Evolutionary conservation across 108 stramenopile genomes (phyloP).

Genomic region (Halocafeteria seosinensis): DNA sequence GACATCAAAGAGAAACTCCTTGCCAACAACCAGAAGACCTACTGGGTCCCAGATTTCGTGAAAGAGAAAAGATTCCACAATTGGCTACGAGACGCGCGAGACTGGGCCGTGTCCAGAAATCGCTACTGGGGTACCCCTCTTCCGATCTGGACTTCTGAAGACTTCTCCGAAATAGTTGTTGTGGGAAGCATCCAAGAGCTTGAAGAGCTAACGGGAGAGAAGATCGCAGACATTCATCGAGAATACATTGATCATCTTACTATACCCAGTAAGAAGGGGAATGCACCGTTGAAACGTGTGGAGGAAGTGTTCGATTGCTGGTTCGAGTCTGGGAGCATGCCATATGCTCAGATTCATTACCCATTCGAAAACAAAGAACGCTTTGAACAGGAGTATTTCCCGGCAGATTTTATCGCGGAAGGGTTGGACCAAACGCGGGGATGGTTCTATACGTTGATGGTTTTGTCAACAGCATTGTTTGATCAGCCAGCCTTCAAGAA

Average conservation of each 20-base stretch:
- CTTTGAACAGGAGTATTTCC: conserved; percentile 79
- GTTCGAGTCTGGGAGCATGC: conserved; percentile 99
- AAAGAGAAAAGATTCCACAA: conserved; percentile 96
- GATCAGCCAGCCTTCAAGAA: conserved; percentile 95
- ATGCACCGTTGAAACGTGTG: conserved; percentile 60
- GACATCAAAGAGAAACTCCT: conserved; percentile 78
- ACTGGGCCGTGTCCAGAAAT: conserved; percentile 95
- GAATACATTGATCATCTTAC: conserved; percentile 77
- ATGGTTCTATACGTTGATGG: conserved; percentile 99
- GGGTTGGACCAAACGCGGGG: conserved; percentile 99
- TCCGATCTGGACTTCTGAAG: conserved; percentile 93
- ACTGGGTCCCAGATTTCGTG: conserved; percentile 75
- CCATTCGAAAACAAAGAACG: conserved; percentile 93
- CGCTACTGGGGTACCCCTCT: conserved; percentile 99
- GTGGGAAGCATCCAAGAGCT: conserved; percentile 83
- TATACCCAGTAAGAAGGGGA: conserved; percentile 83
- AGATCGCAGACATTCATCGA: conserved; percentile 75
- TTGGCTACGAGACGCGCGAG: conserved; percentile 86
- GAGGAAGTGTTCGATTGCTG: conserved; percentile 99
- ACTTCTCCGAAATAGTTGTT: conserved; percentile 72
- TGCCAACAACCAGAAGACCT: conserved; percentile 77
- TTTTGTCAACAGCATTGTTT: conserved; percentile 91
- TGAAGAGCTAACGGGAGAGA: conserved; percentile 49
- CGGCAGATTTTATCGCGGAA: conserved; percentile 99
- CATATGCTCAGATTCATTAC: conserved; percentile 97